These are phyloP conservation scores for Piper longum DNA, from an alignment of 164 flowering plant genomes.

Conservation along the genomic window DNA sequence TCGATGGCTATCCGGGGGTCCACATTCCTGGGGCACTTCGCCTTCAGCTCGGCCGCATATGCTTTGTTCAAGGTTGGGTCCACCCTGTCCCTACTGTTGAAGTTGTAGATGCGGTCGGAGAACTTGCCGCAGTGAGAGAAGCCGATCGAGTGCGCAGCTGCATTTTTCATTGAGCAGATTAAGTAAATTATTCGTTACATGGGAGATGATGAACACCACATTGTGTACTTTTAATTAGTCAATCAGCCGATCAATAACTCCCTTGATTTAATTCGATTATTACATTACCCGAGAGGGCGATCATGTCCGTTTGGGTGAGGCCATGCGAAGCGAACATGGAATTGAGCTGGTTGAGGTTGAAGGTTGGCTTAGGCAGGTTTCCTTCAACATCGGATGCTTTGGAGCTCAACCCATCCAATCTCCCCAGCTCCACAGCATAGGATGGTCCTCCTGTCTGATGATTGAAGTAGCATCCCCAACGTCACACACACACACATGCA, in stretches of 20 bases:
- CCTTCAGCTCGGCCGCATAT: constrained; percentile 37
- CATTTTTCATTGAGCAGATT: neutral
- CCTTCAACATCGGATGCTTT: constrained; percentile 44
- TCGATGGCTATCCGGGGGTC: constrained; percentile 63
- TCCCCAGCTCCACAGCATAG: constrained; percentile 68
- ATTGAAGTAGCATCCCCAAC: neutral
- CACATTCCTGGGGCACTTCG: constrained; percentile 55
- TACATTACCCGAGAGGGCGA: constrained; percentile 66
- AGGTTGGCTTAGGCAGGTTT: constrained; percentile 49
- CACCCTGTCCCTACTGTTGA: constrained; percentile 15
- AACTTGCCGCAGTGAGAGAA: constrained; percentile 56
- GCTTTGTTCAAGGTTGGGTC: constrained; percentile 42
- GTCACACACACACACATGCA: neutral
- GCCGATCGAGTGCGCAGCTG: constrained; percentile 71
- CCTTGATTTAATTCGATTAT: no score
- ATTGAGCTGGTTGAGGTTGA: constrained; percentile 55
- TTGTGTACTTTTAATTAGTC: no score
- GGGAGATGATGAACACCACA: no score
- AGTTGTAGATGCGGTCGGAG: constrained; percentile 44
- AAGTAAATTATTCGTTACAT: no score
- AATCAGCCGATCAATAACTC: no score
- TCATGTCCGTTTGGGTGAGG: constrained; percentile 61
- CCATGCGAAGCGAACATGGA: constrained; percentile 45
- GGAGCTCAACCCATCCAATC: constrained; percentile 60
- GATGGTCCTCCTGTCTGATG: constrained; percentile 74